Base-by-base conservation (phyloP, 2,329 filamentous ascomycete species). In the Pyricularia sp. region DNA sequence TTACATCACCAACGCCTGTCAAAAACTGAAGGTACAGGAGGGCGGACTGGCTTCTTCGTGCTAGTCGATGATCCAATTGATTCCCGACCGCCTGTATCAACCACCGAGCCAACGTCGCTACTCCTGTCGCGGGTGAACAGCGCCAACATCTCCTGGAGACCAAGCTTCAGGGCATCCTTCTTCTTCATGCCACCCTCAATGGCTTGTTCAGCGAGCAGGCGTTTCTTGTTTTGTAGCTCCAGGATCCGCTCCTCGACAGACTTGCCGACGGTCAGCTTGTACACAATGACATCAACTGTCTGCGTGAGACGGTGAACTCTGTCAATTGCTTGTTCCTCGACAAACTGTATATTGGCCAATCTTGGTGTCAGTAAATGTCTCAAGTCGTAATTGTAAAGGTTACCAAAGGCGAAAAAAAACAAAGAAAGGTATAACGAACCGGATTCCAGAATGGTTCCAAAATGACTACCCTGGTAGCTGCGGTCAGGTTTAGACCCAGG, bases 361-460 rank as follows among this genome's bases (percentile, higher is more conserved):
- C 14, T 55, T 28, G 20, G 17, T 26, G 65, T 42, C 17, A 33
- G 50, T 20, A 4, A 28, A 11, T 4, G 1, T 20, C 36, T 64
- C 33, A 42, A 14, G 12, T 14, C 2, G 17, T 42, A 17, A 42
- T n/a, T 12, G 14, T 30, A 50, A 2, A 3, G n/a, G 33, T 10
- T 4, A 12, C 12, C 17, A 42, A 36, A 7, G 10, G 1, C n/a
- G 28, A 20, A 59, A 28, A 20, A 59, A 28, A 25, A 64, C 9
- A 11, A 23, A 17, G 5, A 59, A 89, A 36, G 3, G 12, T 23
- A 26, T 23, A 10, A 42, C 67, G 36, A 36, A 68, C 67, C 30
- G 93, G 95, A 78, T 99, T 99, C 95, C 95, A 99, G 79, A 99
- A 99, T 0, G 95, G 95, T 79, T 99, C 95, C 63, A 99, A 84